Evolutionary conservation across 179 eudicot species (phyloP).

Genomic region (Patellifolia procumbens): DNA sequence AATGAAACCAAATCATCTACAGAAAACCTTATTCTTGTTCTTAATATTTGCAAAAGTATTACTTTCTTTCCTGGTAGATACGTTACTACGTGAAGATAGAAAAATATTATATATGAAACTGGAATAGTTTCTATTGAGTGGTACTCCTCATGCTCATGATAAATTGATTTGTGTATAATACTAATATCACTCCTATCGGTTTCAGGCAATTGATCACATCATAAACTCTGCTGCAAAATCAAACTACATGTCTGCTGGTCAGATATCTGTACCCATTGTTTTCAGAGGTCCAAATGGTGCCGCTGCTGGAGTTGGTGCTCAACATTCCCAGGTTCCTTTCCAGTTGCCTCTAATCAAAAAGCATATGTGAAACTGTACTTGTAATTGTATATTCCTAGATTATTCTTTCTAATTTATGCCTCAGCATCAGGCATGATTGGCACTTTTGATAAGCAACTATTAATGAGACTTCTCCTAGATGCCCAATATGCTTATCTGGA

Average conservation of each 20-base stretch:
- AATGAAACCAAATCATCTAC: too few species aligned
- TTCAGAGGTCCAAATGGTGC: constrained; percentile 97
- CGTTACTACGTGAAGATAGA: background rate
- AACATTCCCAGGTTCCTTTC: constrained; percentile 82
- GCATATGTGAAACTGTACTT: background rate
- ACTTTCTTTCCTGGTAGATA: background rate
- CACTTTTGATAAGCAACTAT: background rate
- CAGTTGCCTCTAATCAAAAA: background rate
- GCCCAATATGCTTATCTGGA: background rate
- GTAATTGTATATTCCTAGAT: background rate
- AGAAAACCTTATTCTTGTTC: background rate
- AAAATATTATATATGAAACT: background rate
- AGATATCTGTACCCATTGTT: constrained; percentile 73
- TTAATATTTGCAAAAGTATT: background rate
- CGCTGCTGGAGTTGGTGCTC: constrained; percentile 96
- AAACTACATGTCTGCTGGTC: constrained; percentile 92
- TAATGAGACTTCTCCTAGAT: background rate
- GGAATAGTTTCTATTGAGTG: background rate
- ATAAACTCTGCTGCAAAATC: constrained; percentile 91
- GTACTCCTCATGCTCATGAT: background rate
- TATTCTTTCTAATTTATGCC: background rate
- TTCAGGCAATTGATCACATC: constrained; percentile 94
- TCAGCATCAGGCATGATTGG: background rate
- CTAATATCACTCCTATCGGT: constrained; percentile 8
- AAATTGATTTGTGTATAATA: background rate